phyloP scores from a whole-genome alignment of 495 filamentous ascomycete genomes.

The Penicillium pulvis region DNA sequence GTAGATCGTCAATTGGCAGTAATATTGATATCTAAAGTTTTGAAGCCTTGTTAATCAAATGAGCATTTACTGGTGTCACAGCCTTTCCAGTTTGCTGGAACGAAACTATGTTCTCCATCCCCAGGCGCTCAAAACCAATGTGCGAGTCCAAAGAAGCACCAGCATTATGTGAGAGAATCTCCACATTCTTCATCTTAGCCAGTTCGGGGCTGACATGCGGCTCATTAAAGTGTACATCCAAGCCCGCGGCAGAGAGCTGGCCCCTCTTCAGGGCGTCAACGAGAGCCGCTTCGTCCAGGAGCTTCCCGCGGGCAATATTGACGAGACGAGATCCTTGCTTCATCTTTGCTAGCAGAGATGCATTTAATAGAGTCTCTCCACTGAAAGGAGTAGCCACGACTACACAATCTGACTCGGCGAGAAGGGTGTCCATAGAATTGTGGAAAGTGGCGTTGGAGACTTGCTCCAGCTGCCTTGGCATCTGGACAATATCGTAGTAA shows the following conservation, averaged over 20 bases:
- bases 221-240: conserved; percentile 71
- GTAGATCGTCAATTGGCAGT: too few species aligned
- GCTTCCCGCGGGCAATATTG: conserved; percentile 70
- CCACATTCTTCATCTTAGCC: conserved; percentile 53
- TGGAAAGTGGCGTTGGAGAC: conserved; percentile 50
- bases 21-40: neutral
- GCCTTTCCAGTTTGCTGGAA: conserved; percentile 56
- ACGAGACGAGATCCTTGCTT: conserved; percentile 63
- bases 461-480: conserved; percentile 37
- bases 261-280: conserved; percentile 61
- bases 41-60: conserved; percentile 39
- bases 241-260: conserved; percentile 54
- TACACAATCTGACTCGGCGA: conserved; percentile 62
- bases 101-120: conserved; percentile 70
- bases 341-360: conserved; percentile 51
- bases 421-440: conserved; percentile 51
- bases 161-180: conserved; percentile 70
- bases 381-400: conserved; percentile 67
- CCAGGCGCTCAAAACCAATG: conserved; percentile 70
- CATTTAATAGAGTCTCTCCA: conserved; percentile 57
- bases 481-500: conserved; percentile 67
- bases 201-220: conserved; percentile 48
- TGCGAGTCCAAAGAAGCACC: conserved; percentile 72
- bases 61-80: conserved; percentile 66
- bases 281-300: conserved; percentile 72